Conservation (phyloP, 768 basidiomycete genomes). For the Tricholoma sp. region DNA sequence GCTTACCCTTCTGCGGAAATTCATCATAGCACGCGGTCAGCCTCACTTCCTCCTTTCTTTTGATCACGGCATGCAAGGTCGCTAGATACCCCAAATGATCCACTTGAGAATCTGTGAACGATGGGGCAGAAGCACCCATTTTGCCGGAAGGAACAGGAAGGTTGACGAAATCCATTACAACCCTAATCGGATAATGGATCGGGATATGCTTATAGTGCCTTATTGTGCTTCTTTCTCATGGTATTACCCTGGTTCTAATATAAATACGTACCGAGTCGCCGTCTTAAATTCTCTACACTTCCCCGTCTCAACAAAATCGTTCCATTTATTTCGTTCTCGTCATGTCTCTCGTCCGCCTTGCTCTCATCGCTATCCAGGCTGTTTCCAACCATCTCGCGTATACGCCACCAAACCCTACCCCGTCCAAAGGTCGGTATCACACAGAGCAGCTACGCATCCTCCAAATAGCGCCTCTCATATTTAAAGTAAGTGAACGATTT, state of each 20-base stretch:
- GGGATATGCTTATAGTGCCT: no score
- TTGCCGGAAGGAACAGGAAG: neutral
- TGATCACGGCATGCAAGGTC: neutral
- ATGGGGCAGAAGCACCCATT: neutral
- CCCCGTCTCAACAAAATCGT: neutral
- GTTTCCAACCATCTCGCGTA: slow-evolving; percentile 39
- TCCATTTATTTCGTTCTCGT: neutral
- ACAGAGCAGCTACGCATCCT: slow-evolving; percentile 37
- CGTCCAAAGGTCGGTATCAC: slow-evolving; percentile 40
- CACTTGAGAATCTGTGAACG: neutral
- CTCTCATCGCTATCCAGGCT: slow-evolving; percentile 37
- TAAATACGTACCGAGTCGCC: no score
- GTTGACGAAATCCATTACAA: neutral
- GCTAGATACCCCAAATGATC: neutral
- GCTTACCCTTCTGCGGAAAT: no score
- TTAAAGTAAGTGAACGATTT: slow-evolving; percentile 29
- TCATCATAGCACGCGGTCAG: no score
- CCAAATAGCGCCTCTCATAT: slow-evolving; percentile 43
- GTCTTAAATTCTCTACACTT: neutral
- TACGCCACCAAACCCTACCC: slow-evolving; percentile 46
- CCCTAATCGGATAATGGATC: neutral
- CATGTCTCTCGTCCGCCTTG: slow-evolving; percentile 38
- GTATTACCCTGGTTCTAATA: no score
- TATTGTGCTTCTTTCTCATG: neutral
- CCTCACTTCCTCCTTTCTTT: neutral